Evolutionary conservation across 352 stramenopile genomes (phyloP).

Genomic region (Thraustochytrium sp.): DNA sequence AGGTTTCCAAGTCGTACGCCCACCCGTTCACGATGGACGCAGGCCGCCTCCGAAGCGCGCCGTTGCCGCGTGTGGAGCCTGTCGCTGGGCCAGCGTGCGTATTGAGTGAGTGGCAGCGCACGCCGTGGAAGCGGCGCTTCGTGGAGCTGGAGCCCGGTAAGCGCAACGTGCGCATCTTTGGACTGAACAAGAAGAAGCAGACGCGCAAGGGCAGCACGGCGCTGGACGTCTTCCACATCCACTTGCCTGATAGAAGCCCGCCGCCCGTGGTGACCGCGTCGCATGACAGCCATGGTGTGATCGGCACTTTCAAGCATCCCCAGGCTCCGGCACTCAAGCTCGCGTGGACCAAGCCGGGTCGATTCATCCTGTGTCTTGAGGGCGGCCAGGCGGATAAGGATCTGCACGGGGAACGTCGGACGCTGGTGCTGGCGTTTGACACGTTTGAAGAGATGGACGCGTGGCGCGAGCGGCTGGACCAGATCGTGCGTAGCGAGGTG

Average conservation of each 20-base stretch:
- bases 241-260: not conserved
- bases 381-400: not conserved
- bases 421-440: conserved; percentile 9
- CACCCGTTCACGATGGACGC: not conserved
- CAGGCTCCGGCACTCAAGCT: not conserved
- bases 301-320: not conserved
- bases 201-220: not conserved
- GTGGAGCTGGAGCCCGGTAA: not conserved
- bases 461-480: not conserved
- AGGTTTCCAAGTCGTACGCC: not conserved
- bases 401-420: not conserved
- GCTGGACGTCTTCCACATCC: not conserved
- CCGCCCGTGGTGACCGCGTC: not conserved
- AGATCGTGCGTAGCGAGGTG: not conserved
- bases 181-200: not conserved
- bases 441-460: not conserved
- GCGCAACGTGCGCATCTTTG: not conserved
- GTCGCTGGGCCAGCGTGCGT: not conserved
- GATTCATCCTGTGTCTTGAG: not conserved
- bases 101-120: not conserved
- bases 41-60: not conserved
- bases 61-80: not conserved
- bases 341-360: not conserved
- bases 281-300: not conserved
- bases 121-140: conserved; percentile 28